Evolutionary conservation across 2,329 filamentous ascomycete genomes (phyloP), one percentile per base, ranked within the genome.

Genomic region (Colletotrichum musae): DNA sequence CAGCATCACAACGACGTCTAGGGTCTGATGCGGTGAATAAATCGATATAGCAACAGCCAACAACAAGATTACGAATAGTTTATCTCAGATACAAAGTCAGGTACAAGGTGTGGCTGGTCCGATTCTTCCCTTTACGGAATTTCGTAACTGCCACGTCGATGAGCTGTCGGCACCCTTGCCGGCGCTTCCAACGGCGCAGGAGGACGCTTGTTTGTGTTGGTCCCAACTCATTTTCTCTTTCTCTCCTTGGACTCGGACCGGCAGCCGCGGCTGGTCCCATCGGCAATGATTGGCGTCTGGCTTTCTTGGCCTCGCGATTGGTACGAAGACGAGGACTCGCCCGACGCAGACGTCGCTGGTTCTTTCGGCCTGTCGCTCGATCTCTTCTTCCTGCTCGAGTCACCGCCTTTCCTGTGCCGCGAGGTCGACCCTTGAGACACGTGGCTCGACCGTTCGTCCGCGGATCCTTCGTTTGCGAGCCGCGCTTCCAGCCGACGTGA

Each of bases 171-270:
- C 39, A 28, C 10, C n/a, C 45, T 32, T 64, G 47, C 26, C 41
- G 53, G 28, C 21, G 53, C 54, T 58, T 26, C 16, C n/a, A 39
- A 13, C n/a, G 24, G 26, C 13, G 5, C 15, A 32, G 6, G 16
- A 36, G 10, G 32, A 36, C 6, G 43, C 26, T 52, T n/a, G 32
- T n/a, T 28, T 50, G 15, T 52, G 47, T 41, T 60, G 47, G 45
- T 18, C 28, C 48, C n/a, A 52, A 41, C n/a, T 48, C 28, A 64
- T 16, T 36, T 26, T 28, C 28, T 9, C 39, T 18, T 60, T 18
- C 18, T 54, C 6, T 66, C 48, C 43, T 66, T 66, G 1, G 63
- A 66, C 39, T 54, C 21, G 18, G 63, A 54, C 12, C 15, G 50
- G 47, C 56, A 26, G n/a, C 28, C 36, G 21, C 16, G 28, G 9